These are phyloP conservation scores for Geosmithia flava DNA, from an alignment of 2,329 filamentous ascomycete genomes.

Conservation along the genomic window DNA sequence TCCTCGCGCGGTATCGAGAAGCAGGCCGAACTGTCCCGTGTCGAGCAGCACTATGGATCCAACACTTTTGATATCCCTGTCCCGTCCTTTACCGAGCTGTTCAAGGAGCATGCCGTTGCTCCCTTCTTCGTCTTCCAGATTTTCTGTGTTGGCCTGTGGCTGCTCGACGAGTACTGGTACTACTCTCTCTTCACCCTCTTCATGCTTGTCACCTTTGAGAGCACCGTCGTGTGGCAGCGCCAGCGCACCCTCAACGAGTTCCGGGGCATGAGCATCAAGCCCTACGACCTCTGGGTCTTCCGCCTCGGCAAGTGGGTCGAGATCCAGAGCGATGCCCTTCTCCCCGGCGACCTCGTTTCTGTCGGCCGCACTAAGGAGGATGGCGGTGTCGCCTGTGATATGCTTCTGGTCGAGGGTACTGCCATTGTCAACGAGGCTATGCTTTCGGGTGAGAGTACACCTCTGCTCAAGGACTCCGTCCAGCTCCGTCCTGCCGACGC, in stretches of 20 bases:
- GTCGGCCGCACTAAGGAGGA: conserved; percentile 93
- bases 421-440: conserved; percentile 99
- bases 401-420: conserved; percentile 87
- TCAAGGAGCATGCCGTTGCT: conserved; percentile 95
- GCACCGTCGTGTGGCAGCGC: conserved; percentile 97
- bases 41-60: conserved; percentile 86
- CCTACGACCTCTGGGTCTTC: conserved; percentile 88
- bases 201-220: conserved; percentile 97
- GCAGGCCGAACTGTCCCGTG: conserved; percentile 61
- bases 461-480: conserved; percentile 89
- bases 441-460: conserved; percentile 96
- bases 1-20: conserved; percentile 62
- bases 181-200: conserved; percentile 98
- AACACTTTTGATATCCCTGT: conserved; percentile 98
- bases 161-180: conserved; percentile 99
- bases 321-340: conserved; percentile 77
- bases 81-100: conserved; percentile 87
- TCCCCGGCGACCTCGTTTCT: conserved; percentile 88
- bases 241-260: conserved; percentile 94
- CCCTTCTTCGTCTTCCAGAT: conserved; percentile 99
- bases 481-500: conserved; percentile 79
- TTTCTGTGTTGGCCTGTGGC: conserved; percentile 96
- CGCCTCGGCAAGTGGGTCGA: conserved; percentile 80
- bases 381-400: conserved; percentile 91
- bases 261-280: conserved; percentile 98